Evolutionary conservation across 345 rosid species (phyloP).

Genomic region (Populus ilicifolia): DNA sequence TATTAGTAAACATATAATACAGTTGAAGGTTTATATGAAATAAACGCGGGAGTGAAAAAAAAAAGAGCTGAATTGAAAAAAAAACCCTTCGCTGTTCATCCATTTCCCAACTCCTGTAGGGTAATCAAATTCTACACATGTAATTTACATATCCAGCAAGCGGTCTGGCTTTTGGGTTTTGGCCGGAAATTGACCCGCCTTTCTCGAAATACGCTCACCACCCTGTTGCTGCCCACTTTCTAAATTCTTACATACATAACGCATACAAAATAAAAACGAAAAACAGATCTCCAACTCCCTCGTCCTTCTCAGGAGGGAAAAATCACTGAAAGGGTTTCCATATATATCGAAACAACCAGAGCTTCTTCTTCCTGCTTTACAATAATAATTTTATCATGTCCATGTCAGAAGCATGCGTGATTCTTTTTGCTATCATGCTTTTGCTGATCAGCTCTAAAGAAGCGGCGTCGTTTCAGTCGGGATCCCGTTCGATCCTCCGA

Average conservation of each 20-base stretch:
- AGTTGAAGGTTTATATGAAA: no score
- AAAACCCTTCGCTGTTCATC: no score
- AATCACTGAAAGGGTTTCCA: background rate
- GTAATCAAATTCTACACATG: background rate
- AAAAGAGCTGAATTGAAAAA: no score
- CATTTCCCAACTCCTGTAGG: rapidly evolving
- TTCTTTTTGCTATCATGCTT: slow-evolving; percentile 36
- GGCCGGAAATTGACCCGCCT: background rate
- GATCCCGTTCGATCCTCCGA: slow-evolving; percentile 70
- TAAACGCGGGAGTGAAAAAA: no score
- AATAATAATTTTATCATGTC: background rate
- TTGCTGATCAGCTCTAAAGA: slow-evolving; percentile 19
- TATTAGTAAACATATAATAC: no score
- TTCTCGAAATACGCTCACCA: background rate
- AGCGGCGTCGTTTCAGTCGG: slow-evolving; percentile 35
- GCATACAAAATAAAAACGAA: background rate
- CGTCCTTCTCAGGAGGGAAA: background rate
- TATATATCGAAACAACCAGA: background rate
- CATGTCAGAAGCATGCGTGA: slow-evolving; percentile 46
- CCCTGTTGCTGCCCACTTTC: background rate
- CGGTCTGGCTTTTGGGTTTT: background rate
- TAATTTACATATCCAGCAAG: background rate
- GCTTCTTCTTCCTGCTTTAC: background rate
- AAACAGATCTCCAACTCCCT: background rate
- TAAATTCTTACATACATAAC: background rate